Percentiles rank a stretch among this genome's conserved stretches.
Conservation (phyloP, 345 rosid species). For the Dipteronia sinensis region DNA sequence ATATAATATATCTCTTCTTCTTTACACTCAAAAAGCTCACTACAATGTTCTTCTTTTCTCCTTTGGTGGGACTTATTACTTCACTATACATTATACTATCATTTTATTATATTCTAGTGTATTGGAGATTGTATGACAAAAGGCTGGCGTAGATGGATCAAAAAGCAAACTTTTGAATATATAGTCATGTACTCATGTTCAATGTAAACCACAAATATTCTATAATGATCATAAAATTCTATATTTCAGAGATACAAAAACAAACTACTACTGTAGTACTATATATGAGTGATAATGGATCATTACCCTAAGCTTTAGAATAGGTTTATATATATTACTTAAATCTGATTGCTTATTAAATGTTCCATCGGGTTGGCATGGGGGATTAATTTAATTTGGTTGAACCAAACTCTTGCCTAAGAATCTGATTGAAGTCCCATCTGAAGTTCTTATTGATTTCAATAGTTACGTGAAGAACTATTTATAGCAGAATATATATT, state of each 20-base stretch:
- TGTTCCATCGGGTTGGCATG: background rate
- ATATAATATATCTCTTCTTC: background rate
- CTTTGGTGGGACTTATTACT: conserved; percentile 19
- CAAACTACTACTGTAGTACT: background rate
- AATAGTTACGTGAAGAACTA: background rate
- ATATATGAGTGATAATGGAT: background rate
- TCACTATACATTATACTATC: background rate
- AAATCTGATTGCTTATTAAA: no score
- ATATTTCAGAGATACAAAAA: background rate
- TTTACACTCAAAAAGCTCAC: background rate
- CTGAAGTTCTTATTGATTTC: background rate
- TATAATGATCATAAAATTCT: background rate
- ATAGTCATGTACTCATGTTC: conserved; percentile 1
- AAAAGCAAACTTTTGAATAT: background rate
- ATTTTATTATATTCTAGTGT: background rate
- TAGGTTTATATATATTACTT: no score
- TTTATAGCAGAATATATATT: background rate
- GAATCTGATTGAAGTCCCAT: background rate
- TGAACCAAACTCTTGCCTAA: background rate
- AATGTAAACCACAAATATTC: conserved; percentile 3
- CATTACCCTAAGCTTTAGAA: background rate
- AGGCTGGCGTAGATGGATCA: background rate
- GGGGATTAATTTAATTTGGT: background rate
- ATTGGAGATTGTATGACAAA: background rate
- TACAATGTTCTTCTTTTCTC: background rate